Conservation (phyloP, 2,329 filamentous ascomycete species). For the Verticillium nubilum region DNA sequence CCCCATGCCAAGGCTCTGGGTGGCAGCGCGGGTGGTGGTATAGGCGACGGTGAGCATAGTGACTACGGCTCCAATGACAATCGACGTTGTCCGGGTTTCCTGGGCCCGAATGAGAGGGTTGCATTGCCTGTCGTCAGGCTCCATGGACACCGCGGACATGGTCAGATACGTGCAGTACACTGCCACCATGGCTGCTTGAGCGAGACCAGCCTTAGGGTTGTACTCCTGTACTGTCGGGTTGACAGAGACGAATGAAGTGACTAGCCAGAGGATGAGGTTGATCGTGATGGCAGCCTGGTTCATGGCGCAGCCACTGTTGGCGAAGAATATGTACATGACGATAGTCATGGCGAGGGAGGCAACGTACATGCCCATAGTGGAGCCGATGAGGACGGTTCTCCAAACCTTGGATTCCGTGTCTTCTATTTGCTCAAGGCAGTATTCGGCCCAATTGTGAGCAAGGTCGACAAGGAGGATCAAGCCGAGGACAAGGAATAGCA, state of each 20-base stretch:
- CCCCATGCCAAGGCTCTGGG: slow-evolving; percentile 75
- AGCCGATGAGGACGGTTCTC: slow-evolving; percentile 84
- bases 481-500: slow-evolving; percentile 89
- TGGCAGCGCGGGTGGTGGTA: slow-evolving; percentile 93
- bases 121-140: slow-evolving; percentile 88
- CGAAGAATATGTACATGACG: slow-evolving; percentile 97
- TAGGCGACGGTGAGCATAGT: slow-evolving; percentile 97
- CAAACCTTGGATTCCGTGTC: slow-evolving; percentile 78
- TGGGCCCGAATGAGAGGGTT: slow-evolving; percentile 85
- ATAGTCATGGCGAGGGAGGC: slow-evolving; percentile 90
- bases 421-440: slow-evolving; percentile 91
- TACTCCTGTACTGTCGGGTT: slow-evolving; percentile 86
- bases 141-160: slow-evolving; percentile 97
- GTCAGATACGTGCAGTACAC: slow-evolving; percentile 98
- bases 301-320: slow-evolving; percentile 75
- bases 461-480: slow-evolving; percentile 90
- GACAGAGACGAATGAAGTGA: slow-evolving; percentile 78
- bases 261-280: slow-evolving; percentile 79
- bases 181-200: slow-evolving; percentile 96
- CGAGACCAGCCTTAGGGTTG: slow-evolving; percentile 89
- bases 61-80: slow-evolving; percentile 88
- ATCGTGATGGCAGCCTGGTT: slow-evolving; percentile 95
- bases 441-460: slow-evolving; percentile 95
- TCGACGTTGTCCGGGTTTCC: slow-evolving; percentile 82
- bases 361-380: slow-evolving; percentile 89